Percentiles rank a stretch among this genome's conserved stretches.
Conservation (phyloP, 228 moss, liverwort and hornwort genomes). For the Sphagnum fallax region DNA sequence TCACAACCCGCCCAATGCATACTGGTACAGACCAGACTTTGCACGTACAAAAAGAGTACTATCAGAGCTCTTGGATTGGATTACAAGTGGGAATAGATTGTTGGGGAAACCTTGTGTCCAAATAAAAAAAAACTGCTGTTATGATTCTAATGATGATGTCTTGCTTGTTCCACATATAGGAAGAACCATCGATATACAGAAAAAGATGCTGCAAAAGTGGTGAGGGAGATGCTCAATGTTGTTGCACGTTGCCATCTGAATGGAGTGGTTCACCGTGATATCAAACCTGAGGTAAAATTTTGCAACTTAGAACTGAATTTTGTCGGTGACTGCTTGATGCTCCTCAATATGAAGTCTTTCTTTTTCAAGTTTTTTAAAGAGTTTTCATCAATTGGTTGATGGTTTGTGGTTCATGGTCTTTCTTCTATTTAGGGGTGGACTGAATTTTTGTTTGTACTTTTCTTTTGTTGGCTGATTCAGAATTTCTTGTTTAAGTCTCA, state of each 20-base stretch:
- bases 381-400: too few species aligned
- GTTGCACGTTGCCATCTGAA: constrained; percentile 94
- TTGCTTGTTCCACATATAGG: constrained; percentile 11
- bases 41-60: too few species aligned
- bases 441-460: too few species aligned
- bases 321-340: too few species aligned
- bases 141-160: too few species aligned
- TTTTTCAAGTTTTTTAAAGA: too few species aligned
- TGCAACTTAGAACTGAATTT: neutral
- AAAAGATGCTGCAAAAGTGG: constrained; percentile 95
- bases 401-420: too few species aligned
- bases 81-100: neutral
- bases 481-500: constrained; percentile 48
- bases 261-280: constrained; percentile 95
- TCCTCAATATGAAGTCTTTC: too few species aligned
- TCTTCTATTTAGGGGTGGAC: too few species aligned
- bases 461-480: constrained; percentile 11
- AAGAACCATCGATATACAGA: constrained; percentile 93
- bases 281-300: constrained; percentile 82
- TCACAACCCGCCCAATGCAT: too few species aligned
- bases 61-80: neutral
- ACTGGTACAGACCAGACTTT: too few species aligned
- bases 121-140: neutral
- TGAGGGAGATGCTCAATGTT: constrained; percentile 94
- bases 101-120: neutral